Conservation (phyloP, 768 basidiomycete species). For the Tylopilus rubrobrunneus region DNA sequence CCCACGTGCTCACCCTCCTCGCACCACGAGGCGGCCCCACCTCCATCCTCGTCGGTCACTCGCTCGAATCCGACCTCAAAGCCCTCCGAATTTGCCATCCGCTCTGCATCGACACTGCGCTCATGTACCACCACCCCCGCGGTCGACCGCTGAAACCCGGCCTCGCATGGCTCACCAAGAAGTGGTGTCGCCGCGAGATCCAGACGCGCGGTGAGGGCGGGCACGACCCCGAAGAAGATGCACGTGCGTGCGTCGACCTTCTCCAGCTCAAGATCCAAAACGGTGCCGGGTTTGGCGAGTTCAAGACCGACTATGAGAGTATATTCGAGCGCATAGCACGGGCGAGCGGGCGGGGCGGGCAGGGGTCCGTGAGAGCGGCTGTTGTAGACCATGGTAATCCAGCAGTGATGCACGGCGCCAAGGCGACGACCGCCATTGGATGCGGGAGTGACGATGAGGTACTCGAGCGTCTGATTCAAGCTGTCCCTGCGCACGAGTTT, state of each 20-base stretch:
- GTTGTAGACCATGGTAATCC: neutral
- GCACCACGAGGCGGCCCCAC: constrained; percentile 48
- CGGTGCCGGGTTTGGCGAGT: constrained; percentile 81
- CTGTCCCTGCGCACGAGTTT: constrained; percentile 69
- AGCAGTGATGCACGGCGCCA: constrained; percentile 76
- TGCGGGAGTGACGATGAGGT: constrained; percentile 80
- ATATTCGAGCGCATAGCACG: constrained; percentile 84
- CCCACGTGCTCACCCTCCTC: constrained; percentile 59
- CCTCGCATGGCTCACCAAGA: constrained; percentile 93
- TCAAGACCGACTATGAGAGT: constrained; percentile 67
- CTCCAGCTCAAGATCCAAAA: constrained; percentile 66
- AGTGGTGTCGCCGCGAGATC: constrained; percentile 88
- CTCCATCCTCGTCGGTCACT: constrained; percentile 88
- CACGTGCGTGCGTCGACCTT: constrained; percentile 30
- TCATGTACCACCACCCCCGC: constrained; percentile 88
- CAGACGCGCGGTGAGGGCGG: constrained; percentile 81
- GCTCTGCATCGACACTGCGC: constrained; percentile 84
- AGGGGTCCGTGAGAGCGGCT: neutral
- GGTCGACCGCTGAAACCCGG: constrained; percentile 93
- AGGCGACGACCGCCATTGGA: constrained; percentile 71
- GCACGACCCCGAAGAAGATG: constrained; percentile 94
- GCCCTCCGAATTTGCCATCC: constrained; percentile 87
- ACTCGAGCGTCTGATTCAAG: constrained; percentile 59
- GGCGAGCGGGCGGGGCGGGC: constrained; percentile 3
- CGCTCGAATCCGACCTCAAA: constrained; percentile 89